phyloP scores from a whole-genome alignment of 1,284 basidiomycete species.

The Flammula alnicola region DNA sequence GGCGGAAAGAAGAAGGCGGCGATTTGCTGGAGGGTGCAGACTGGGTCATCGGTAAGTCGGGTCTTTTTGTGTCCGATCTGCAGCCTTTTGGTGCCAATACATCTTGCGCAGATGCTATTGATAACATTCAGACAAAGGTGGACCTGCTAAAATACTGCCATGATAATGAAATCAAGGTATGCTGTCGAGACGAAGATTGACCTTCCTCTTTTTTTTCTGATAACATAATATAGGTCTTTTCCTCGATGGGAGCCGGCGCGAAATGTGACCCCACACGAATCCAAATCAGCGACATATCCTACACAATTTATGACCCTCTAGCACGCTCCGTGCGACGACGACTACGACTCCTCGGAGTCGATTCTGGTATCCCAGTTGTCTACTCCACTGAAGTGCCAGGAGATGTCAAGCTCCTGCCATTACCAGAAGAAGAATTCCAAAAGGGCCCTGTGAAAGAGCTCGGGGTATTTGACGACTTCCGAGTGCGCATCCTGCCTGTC shows the following conservation, averaged over 20 bases:
- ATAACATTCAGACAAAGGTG: conserved; percentile 96
- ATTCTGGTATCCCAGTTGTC: conserved; percentile 87
- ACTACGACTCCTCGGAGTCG: conserved; percentile 72
- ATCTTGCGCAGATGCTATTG: conserved; percentile 81
- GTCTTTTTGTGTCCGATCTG: not conserved
- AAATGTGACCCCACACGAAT: conserved; percentile 95
- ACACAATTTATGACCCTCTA: conserved; percentile 94
- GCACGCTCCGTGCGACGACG: conserved; percentile 88
- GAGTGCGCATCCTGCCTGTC: conserved; percentile 89
- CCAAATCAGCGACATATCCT: conserved; percentile 94
- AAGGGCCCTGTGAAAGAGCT: conserved; percentile 92
- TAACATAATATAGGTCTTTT: conserved; percentile 76
- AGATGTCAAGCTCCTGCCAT: conserved; percentile 87
- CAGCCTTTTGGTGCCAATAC: not conserved
- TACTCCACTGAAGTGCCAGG: conserved; percentile 95
- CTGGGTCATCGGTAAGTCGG: conserved; percentile 81
- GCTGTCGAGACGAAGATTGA: not conserved
- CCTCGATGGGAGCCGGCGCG: conserved; percentile 97
- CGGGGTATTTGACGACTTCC: conserved; percentile 91
- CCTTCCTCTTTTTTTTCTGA: not conserved
- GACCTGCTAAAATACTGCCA: conserved; percentile 87
- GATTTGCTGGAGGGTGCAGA: conserved; percentile 78
- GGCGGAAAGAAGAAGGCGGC: conserved; percentile 80
- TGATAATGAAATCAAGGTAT: conserved; percentile 73
- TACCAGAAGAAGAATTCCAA: conserved; percentile 91